These are phyloP conservation scores for Calcarisporium arbuscula DNA, from an alignment of 2,329 filamentous ascomycete species.

Conservation along the genomic window DNA sequence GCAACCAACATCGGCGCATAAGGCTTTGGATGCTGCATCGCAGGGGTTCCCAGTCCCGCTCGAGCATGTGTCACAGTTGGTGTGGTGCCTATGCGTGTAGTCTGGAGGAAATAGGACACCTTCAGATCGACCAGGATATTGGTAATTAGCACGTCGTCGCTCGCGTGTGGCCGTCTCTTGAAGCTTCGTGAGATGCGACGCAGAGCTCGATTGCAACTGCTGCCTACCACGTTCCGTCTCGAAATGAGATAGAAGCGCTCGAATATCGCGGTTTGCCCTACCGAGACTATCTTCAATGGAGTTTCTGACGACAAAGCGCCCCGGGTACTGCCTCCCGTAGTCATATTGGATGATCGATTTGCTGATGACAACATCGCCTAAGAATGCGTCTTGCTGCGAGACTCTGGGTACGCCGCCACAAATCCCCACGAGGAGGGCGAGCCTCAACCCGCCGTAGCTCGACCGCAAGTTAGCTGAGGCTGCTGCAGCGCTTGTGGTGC, in stretches of 20 bases:
- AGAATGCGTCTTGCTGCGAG: conserved; percentile 8
- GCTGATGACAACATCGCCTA: conserved; percentile 29
- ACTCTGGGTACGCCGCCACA: conserved; percentile 30
- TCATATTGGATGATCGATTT: conserved; percentile 22
- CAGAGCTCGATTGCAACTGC: conserved; percentile 7
- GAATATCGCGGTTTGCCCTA: conserved; percentile 20
- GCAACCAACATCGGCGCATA: conserved; percentile 22
- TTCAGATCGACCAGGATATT: conserved; percentile 17
- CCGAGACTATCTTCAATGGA: conserved; percentile 18
- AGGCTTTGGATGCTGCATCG: conserved; percentile 10
- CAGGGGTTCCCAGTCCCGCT: conserved; percentile 14
- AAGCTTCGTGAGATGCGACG: conserved; percentile 10
- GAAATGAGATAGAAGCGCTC: conserved; percentile 16
- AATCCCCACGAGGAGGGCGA: conserved; percentile 31
- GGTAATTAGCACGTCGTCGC: conserved; percentile 9
- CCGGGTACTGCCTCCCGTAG: conserved; percentile 17
- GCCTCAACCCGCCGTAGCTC: conserved; percentile 26
- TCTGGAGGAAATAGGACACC: conserved; percentile 20
- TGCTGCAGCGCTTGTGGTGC: conserved; percentile 19
- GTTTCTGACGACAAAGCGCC: conserved; percentile 17
- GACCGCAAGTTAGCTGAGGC: conserved; percentile 19
- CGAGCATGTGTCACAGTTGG: conserved; percentile 4
- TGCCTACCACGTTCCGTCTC: conserved; percentile 11
- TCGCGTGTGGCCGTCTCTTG: conserved; percentile 10
- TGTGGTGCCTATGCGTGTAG: conserved; percentile 23